These are phyloP conservation scores for Phytophthora fragariaefolia DNA, from an alignment of 352 stramenopile species.

Conservation along the genomic window DNA sequence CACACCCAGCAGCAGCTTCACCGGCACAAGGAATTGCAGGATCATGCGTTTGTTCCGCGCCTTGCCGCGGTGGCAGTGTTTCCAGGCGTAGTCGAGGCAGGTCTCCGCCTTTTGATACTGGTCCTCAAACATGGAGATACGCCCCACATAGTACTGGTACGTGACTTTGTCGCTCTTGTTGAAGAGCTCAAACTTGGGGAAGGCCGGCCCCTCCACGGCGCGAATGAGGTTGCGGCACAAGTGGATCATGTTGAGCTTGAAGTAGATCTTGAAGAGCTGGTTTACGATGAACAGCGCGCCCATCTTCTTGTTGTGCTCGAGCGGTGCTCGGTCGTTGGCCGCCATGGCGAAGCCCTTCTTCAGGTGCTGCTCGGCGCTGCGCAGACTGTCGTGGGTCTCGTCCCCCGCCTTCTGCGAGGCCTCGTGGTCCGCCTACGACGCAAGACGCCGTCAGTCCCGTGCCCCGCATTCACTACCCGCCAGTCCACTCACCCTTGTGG, in stretches of 20 bases:
- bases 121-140: slow-evolving; percentile 98
- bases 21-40: slow-evolving; percentile 94
- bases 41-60: slow-evolving; percentile 94
- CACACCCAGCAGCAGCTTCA: slow-evolving; percentile 94
- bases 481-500: slow-evolving; percentile 51
- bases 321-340: slow-evolving; percentile 79
- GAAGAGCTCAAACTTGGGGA: slow-evolving; percentile 82
- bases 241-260: slow-evolving; percentile 94
- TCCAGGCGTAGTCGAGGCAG: slow-evolving; percentile 94
- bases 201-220: slow-evolving; percentile 78
- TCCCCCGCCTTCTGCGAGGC: slow-evolving; percentile 69
- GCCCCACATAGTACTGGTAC: slow-evolving; percentile 96
- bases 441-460: slow-evolving; percentile 1
- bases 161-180: slow-evolving; percentile 92
- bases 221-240: slow-evolving; percentile 95
- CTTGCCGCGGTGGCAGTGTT: slow-evolving; percentile 89
- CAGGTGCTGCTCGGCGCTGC: slow-evolving; percentile 84
- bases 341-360: slow-evolving; percentile 90
- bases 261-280: slow-evolving; percentile 98
- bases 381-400: slow-evolving; percentile 79
- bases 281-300: slow-evolving; percentile 94
- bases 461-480: too few species aligned
- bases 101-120: slow-evolving; percentile 95
- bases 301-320: slow-evolving; percentile 87
- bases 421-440: slow-evolving; percentile 66